These are phyloP conservation scores for Litsea cubeba DNA, from an alignment of 164 flowering plant species.

Conservation along the genomic window DNA sequence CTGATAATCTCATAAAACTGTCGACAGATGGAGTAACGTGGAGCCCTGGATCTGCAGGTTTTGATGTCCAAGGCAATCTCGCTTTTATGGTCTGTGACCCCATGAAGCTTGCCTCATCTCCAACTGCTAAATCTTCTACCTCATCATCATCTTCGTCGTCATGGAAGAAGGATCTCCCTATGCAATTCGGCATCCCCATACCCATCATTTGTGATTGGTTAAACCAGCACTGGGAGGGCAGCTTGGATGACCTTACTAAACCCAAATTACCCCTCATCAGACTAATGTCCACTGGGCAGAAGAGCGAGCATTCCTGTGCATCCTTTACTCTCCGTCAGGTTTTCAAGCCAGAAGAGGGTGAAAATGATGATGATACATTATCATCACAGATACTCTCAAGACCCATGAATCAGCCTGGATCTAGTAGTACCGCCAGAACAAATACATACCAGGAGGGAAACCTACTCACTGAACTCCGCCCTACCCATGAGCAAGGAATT, in stretches of 20 bases:
- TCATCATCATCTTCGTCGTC: slow-evolving; percentile 74
- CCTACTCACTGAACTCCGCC: slow-evolving; percentile 18
- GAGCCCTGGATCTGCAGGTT: slow-evolving; percentile 96
- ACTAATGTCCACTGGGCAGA: slow-evolving; percentile 83
- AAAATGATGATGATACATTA: slow-evolving; percentile 47
- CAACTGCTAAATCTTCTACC: slow-evolving; percentile 69
- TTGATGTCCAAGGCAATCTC: slow-evolving; percentile 91
- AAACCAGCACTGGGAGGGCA: slow-evolving; percentile 97
- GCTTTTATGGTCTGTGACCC: slow-evolving; percentile 99
- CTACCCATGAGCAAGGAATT: slow-evolving; percentile 66
- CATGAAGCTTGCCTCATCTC: slow-evolving; percentile 97
- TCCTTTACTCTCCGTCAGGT: slow-evolving; percentile 76
- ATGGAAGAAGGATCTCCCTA: slow-evolving; percentile 69
- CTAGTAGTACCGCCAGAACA: slow-evolving; percentile 34
- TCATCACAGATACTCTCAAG: slow-evolving; percentile 47
- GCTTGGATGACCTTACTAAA: slow-evolving; percentile 84
- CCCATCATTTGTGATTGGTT: slow-evolving; percentile 93
- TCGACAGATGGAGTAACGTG: slow-evolving; percentile 78
- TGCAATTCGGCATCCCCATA: slow-evolving; percentile 94
- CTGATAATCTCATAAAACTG: slow-evolving; percentile 90
- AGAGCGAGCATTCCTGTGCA: slow-evolving; percentile 80
- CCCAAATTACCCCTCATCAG: slow-evolving; percentile 81
- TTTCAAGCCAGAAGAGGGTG: slow-evolving; percentile 68
- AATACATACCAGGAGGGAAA: slow-evolving; percentile 35
- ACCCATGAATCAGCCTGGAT: slow-evolving; percentile 36